Percentiles rank a stretch among this genome's conserved stretches.
phyloP scores from a whole-genome alignment of 192 early-diverging fungal genomes.

The Podila verticillata region DNA sequence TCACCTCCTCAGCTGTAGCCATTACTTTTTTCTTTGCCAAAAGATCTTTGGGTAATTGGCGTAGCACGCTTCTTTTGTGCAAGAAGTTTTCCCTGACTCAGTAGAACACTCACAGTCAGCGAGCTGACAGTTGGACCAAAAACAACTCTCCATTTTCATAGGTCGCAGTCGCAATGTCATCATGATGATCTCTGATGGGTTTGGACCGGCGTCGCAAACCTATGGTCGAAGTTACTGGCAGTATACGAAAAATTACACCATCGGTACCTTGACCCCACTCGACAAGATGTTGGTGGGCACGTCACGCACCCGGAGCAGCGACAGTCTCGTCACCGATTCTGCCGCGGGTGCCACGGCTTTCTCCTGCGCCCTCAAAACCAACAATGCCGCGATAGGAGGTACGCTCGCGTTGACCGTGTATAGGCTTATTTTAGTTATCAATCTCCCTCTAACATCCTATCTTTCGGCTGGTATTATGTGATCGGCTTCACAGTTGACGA shows the following conservation, averaged over 20 bases:
- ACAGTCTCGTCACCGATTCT: conserved; percentile 91
- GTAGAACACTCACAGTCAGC: background rate
- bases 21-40: conserved; percentile 25
- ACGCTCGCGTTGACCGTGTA: no score
- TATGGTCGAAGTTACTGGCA: conserved; percentile 87
- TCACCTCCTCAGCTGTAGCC: conserved; percentile 30
- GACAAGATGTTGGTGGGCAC: conserved; percentile 86
- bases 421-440: background rate
- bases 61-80: background rate
- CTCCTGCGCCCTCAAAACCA: conserved; percentile 88
- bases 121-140: background rate
- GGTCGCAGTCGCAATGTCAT: conserved; percentile 79
- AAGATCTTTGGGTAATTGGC: conserved; percentile 5
- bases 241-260: conserved; percentile 56
- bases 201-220: conserved; percentile 94
- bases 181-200: conserved; percentile 95
- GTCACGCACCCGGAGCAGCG: conserved; percentile 86
- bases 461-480: no score
- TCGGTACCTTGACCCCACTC: conserved; percentile 64
- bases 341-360: conserved; percentile 98
- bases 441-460: background rate
- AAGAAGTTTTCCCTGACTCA: background rate
- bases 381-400: conserved; percentile 95
- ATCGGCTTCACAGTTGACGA: conserved; percentile 59
- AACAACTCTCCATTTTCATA: background rate